Evolutionary conservation across 306 rosid genomes (phyloP).

Genomic region (Dalbergia cochinchinensis): DNA sequence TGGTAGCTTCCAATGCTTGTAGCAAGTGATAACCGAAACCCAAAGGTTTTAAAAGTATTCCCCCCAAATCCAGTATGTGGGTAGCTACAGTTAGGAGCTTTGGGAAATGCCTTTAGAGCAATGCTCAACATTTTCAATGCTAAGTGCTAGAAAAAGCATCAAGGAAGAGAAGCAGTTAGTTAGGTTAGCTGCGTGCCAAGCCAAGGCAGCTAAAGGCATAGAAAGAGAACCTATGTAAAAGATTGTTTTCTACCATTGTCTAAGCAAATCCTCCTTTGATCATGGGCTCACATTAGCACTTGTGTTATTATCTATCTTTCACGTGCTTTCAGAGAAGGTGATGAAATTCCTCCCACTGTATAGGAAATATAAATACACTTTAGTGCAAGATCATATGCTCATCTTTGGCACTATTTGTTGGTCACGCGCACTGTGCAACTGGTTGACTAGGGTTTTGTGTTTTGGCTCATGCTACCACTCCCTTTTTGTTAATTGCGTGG

Average conservation of each 20-base stretch:
- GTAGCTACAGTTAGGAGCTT: slow-evolving; percentile 38
- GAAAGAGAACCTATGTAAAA: slow-evolving; percentile 46
- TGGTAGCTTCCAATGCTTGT: slow-evolving; percentile 29
- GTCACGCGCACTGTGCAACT: slow-evolving; percentile 19
- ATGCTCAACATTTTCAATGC: not conserved
- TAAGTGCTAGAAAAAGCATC: slow-evolving; percentile 30
- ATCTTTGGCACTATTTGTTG: not conserved
- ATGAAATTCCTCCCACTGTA: not conserved
- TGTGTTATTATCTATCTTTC: not conserved
- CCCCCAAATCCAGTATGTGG: slow-evolving; percentile 45
- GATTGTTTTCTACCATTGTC: slow-evolving; percentile 41
- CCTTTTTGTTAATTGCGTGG: slow-evolving; percentile 32
- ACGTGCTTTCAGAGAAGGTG: slow-evolving; percentile 35
- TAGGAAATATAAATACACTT: not conserved
- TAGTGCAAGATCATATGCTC: not conserved
- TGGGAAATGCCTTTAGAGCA: slow-evolving; percentile 39
- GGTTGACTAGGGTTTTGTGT: not conserved
- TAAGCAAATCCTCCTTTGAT: slow-evolving; percentile 52
- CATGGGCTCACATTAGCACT: slow-evolving; percentile 36
- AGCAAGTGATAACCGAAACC: slow-evolving; percentile 23
- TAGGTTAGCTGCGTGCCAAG: slow-evolving; percentile 38
- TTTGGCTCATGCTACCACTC: slow-evolving; percentile 1
- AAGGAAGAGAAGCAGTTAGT: slow-evolving; percentile 43
- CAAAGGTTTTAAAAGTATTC: slow-evolving; percentile 22
- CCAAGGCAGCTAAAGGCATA: slow-evolving; percentile 32